These are phyloP conservation scores for barley (Hordeum vulgare) DNA, from an alignment of 176 grass and related monocot genomes.

Conservation along the genomic window DNA sequence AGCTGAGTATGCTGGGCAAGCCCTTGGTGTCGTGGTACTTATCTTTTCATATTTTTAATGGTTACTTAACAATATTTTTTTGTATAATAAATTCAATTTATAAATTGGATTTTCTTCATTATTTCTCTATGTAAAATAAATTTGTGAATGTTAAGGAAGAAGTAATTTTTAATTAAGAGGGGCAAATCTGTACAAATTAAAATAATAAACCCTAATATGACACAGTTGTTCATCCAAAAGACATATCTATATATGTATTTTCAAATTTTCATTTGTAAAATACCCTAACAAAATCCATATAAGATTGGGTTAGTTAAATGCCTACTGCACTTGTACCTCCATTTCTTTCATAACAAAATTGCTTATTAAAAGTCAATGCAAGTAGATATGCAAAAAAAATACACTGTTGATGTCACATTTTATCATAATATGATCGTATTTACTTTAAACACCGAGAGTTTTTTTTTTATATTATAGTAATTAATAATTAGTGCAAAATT, in stretches of 20 bases:
- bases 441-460: background rate
- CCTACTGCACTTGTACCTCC: background rate
- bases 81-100: background rate
- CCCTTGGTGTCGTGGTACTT: conserved; percentile 67
- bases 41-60: background rate
- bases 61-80: background rate
- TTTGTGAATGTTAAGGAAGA: background rate
- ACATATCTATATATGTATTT: background rate
- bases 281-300: background rate
- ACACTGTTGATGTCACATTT: background rate
- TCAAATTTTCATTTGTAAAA: background rate
- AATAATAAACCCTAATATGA: background rate
- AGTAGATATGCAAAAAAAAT: background rate
- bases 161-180: background rate
- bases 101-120: background rate
- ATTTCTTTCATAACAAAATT: background rate
- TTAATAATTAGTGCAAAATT: background rate
- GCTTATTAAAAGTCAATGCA: background rate
- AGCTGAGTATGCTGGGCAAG: conserved; percentile 67
- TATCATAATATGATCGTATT: no score
- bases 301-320: background rate
- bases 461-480: background rate
- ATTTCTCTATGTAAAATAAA: background rate
- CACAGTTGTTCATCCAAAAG: background rate
- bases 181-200: background rate